Conservation (phyloP, 768 basidiomycete genomes). For the Suillus fuscotomentosus region DNA sequence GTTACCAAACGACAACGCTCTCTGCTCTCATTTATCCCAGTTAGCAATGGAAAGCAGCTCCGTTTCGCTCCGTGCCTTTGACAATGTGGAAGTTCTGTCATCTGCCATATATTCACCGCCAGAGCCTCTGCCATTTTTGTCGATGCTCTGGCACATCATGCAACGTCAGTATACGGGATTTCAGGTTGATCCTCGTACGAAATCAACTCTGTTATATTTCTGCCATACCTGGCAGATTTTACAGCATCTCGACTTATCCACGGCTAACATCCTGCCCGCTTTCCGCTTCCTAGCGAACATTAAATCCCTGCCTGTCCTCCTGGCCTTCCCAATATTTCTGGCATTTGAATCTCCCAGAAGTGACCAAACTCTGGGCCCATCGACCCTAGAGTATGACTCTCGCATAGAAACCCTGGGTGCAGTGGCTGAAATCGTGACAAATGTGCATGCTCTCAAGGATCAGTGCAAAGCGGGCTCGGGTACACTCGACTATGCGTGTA, state of each 20-base stretch:
- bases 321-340: neutral
- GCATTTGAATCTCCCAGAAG: neutral
- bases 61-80: rapidly evolving
- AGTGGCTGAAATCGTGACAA: neutral
- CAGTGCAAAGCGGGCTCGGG: rapidly evolving
- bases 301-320: neutral
- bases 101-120: neutral
- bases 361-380: neutral
- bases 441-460: neutral
- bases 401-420: neutral
- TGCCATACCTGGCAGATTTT: neutral
- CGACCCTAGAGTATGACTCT: no score
- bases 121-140: neutral
- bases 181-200: neutral
- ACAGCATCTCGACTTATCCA: neutral
- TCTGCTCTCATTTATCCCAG: neutral
- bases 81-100: neutral
- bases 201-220: neutral
- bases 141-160: neutral
- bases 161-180: neutral
- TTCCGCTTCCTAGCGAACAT: neutral
- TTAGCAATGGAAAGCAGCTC: no score
- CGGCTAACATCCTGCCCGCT: neutral
- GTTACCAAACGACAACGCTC: neutral
- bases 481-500: neutral